Percentiles rank a stretch among this genome's conserved stretches.
Conservation (phyloP, 1,284 basidiomycete genomes). For the Inonotus hispidus region DNA sequence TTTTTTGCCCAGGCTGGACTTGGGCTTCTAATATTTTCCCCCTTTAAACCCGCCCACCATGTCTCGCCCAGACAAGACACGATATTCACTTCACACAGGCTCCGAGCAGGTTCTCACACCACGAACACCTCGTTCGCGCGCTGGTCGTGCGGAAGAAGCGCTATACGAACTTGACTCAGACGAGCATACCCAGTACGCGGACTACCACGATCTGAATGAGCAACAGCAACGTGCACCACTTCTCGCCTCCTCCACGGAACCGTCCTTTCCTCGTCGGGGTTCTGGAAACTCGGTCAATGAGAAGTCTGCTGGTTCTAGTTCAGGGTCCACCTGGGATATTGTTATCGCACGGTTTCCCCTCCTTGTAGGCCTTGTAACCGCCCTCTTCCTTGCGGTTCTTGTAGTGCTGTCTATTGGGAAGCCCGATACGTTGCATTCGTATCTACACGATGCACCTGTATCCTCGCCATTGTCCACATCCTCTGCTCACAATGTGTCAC, state of each 20-base stretch:
- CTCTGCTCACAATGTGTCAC: constrained; percentile 1
- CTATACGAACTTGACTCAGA: constrained; percentile 43
- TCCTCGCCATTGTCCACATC: constrained; percentile 11
- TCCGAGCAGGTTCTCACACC: constrained; percentile 44
- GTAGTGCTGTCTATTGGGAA: constrained; percentile 44
- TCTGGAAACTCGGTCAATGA: constrained; percentile 1
- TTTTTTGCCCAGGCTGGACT: constrained; percentile 8
- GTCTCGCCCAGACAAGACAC: background rate
- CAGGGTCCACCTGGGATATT: background rate
- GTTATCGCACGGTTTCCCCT: constrained; percentile 30
- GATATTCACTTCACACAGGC: constrained; percentile 22
- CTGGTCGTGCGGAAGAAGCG: constrained; percentile 51
- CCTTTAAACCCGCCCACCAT: background rate
- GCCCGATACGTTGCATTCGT: constrained; percentile 41
- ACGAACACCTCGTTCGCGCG: constrained; percentile 56
- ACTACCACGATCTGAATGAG: background rate
- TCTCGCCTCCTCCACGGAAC: constrained; percentile 40
- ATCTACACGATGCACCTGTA: background rate
- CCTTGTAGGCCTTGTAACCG: constrained; percentile 41
- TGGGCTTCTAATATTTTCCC: background rate
- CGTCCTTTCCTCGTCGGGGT: constrained; percentile 30
- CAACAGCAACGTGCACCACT: constrained; percentile 47
- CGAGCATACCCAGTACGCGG: constrained; percentile 31
- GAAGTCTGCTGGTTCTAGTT: background rate
- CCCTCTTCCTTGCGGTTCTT: constrained; percentile 45